Conservation (phyloP, 148 eudicot genomes). For the Cornus kousa region DNA sequence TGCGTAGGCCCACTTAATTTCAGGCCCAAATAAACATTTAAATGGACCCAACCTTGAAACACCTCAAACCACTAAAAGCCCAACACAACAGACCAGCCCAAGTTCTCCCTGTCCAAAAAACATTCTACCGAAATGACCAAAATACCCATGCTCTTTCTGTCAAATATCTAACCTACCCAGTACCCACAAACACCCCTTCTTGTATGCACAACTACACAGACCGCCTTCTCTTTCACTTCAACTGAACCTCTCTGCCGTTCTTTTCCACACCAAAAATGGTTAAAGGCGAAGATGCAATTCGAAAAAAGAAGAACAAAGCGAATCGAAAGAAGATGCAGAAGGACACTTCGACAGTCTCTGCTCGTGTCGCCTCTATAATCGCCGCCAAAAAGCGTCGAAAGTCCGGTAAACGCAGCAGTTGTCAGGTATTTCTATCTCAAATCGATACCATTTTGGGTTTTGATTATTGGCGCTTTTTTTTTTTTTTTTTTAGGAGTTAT, state of each 20-base stretch:
- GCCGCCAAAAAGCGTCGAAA: conserved; percentile 53
- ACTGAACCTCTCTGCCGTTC: not conserved
- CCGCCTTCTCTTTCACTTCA: not conserved
- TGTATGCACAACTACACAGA: not conserved
- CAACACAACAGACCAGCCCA: too few relatives aligned
- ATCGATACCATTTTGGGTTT: not conserved
- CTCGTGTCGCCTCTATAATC: conserved; percentile 69
- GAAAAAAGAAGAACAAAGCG: conserved; percentile 58
- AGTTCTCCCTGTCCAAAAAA: too few relatives aligned
- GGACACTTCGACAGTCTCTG: conserved; percentile 49
- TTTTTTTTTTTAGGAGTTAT: too few relatives aligned
- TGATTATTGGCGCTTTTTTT: not conserved
- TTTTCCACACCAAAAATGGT: conserved; percentile 35
- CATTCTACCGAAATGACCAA: not conserved
- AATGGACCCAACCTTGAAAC: too few relatives aligned
- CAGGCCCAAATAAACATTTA: too few relatives aligned
- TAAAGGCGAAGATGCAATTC: conserved; percentile 61
- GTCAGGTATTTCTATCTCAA: conserved; percentile 48
- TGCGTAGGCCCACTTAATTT: too few relatives aligned
- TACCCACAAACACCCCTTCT: not conserved
- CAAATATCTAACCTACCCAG: conserved; percentile 11
- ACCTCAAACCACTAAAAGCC: not conserved
- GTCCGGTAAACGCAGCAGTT: conserved; percentile 41
- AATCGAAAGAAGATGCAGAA: conserved; percentile 36
- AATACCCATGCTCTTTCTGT: not conserved